Conservation (phyloP, 805 yeast species). For the Teunomyces atbi region DNA sequence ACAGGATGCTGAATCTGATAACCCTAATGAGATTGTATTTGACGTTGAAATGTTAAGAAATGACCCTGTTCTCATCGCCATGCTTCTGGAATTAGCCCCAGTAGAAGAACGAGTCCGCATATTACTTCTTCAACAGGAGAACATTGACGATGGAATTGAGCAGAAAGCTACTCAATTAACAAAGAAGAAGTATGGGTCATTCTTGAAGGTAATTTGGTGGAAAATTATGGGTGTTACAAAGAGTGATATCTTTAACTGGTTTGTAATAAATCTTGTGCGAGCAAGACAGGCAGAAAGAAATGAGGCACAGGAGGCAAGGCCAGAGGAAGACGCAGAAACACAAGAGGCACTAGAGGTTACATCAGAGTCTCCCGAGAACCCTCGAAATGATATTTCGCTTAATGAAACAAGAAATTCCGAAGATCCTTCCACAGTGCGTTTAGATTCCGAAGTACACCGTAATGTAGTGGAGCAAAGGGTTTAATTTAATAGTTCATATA, state of each 20-base stretch:
- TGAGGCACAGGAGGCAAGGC: constrained; percentile 17
- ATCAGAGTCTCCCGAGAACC: not conserved
- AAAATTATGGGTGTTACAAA: constrained; percentile 52
- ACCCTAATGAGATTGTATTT: constrained; percentile 13
- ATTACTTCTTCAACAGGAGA: constrained; percentile 22
- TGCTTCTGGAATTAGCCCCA: constrained; percentile 41
- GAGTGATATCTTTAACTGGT: constrained; percentile 51
- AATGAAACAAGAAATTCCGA: not conserved
- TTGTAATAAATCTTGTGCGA: constrained; percentile 27
- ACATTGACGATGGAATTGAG: constrained; percentile 44
- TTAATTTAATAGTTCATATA: constrained; percentile 5
- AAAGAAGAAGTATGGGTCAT: constrained; percentile 26
- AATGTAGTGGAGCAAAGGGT: constrained; percentile 21
- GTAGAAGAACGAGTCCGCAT: constrained; percentile 35
- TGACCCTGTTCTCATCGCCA: constrained; percentile 36
- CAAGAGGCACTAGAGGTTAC: not conserved
- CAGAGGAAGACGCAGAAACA: constrained; percentile 5
- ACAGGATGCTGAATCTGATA: constrained; percentile 1
- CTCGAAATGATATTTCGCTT: not conserved
- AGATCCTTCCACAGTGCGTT: not conserved
- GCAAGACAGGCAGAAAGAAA: not conserved
- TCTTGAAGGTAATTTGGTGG: constrained; percentile 47
- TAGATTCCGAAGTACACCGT: constrained; percentile 12
- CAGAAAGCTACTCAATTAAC: constrained; percentile 42
- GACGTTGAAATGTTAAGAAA: constrained; percentile 34